A percentile compares a stretch with the other conserved stretches of the same genome.
These are phyloP conservation scores for Desmodesmus armatus DNA, from an alignment of 139 green algal genomes.

Conservation along the genomic window DNA sequence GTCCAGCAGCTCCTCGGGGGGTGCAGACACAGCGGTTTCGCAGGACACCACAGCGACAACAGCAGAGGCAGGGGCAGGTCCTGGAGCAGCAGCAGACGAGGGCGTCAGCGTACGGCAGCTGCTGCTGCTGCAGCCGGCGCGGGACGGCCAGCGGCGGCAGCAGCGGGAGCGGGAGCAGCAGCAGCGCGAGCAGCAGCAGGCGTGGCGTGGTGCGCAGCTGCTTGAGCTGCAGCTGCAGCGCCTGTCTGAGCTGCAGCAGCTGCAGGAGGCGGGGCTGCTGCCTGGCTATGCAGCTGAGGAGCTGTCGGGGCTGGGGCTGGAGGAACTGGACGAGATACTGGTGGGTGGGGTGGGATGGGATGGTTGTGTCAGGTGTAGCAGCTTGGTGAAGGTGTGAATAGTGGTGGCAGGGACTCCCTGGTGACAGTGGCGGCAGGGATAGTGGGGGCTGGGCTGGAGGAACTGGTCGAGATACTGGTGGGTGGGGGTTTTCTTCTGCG, in stretches of 20 bases:
- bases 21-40: no score
- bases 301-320: conserved; percentile 53
- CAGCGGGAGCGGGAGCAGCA: background rate
- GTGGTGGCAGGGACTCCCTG: background rate
- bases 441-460: conserved; percentile 52
- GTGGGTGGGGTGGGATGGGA: conserved; percentile 14
- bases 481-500: no score
- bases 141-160: background rate
- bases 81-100: conserved; percentile 12
- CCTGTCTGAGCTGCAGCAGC: conserved; percentile 4
- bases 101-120: background rate
- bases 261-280: background rate
- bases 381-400: background rate
- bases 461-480: conserved; percentile 56
- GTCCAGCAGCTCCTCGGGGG: background rate
- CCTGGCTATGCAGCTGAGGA: conserved; percentile 47
- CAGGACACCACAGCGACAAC: background rate
- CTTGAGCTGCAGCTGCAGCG: conserved; percentile 8
- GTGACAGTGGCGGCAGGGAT: no score
- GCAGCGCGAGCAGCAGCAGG: conserved; percentile 23
- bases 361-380: background rate
- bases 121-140: conserved; percentile 8
- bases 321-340: conserved; percentile 70
- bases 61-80: background rate
- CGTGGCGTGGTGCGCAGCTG: background rate